Percentiles rank a stretch among this genome's conserved stretches.
These are phyloP conservation scores for Plantago lanceolata DNA, from an alignment of 305 asterid species.

Conservation along the genomic window DNA sequence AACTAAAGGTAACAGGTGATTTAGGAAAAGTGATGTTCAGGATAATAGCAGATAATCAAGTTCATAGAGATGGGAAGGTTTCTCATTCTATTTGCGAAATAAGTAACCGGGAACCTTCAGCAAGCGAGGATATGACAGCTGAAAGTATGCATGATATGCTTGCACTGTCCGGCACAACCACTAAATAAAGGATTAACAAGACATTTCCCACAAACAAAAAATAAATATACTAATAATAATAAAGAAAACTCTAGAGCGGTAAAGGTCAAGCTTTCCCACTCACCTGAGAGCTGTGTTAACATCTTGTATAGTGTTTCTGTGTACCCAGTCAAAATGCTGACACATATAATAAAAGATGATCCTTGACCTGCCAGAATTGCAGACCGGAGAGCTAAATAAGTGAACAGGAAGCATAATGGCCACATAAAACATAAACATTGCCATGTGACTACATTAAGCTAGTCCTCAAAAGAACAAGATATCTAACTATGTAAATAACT, in stretches of 20 bases:
- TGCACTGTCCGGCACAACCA: not conserved
- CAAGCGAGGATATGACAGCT: not conserved
- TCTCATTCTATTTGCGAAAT: not conserved
- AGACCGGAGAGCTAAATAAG: constrained; percentile 24
- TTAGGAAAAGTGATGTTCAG: not conserved
- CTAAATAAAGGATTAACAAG: constrained; percentile 14
- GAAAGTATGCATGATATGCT: not conserved
- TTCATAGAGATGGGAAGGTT: not conserved
- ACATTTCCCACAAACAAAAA: not conserved
- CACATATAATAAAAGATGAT: constrained; percentile 82
- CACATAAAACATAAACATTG: constrained; percentile 1
- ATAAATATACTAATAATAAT: no score
- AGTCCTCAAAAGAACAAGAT: not conserved
- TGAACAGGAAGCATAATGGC: constrained; percentile 16
- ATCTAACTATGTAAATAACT: not conserved
- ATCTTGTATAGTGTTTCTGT: constrained; percentile 87
- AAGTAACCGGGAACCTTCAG: not conserved
- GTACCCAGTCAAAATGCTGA: constrained; percentile 93
- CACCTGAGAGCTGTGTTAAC: constrained; percentile 82
- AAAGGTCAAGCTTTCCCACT: constrained; percentile 23
- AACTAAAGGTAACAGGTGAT: not conserved
- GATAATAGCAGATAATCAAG: not conserved
- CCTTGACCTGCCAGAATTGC: constrained; percentile 77
- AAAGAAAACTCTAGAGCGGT: not conserved
- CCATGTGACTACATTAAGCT: not conserved